These are phyloP conservation scores for Candida dajiaensis DNA, from an alignment of 805 yeast species.

Conservation along the genomic window DNA sequence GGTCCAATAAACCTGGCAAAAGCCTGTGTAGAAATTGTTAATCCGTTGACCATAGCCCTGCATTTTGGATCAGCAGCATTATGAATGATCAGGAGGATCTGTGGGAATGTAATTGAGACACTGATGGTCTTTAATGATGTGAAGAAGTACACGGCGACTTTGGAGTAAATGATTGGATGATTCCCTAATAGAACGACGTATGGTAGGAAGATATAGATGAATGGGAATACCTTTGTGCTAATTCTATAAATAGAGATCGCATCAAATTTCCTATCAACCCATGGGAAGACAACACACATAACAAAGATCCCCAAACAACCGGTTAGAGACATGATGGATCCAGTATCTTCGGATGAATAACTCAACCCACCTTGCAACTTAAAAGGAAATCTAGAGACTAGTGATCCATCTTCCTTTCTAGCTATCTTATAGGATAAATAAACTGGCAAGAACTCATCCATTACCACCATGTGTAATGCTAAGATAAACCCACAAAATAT, in stretches of 20 bases:
- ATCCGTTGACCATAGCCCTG: not conserved
- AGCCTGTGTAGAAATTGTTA: not conserved
- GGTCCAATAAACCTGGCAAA: not conserved
- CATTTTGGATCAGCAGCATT: not conserved
- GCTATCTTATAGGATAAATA: slow-evolving; percentile 15
- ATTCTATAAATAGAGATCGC: slow-evolving; percentile 38
- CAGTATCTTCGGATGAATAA: slow-evolving; percentile 40
- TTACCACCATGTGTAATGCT: not conserved
- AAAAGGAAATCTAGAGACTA: slow-evolving; percentile 40
- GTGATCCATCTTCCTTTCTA: slow-evolving; percentile 19
- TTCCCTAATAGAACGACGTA: slow-evolving; percentile 38
- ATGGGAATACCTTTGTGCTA: slow-evolving; percentile 36
- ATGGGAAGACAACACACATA: slow-evolving; percentile 46
- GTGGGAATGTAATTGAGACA: not conserved
- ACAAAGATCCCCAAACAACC: slow-evolving; percentile 48
- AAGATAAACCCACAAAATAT: not conserved
- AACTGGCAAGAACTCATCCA: not conserved
- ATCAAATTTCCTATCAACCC: slow-evolving; percentile 41
- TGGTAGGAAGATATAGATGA: slow-evolving; percentile 41
- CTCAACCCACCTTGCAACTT: slow-evolving; percentile 48
- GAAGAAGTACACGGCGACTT: slow-evolving; percentile 16
- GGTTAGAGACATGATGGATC: slow-evolving; percentile 42
- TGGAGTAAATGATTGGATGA: slow-evolving; percentile 5
- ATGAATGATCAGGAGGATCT: not conserved
- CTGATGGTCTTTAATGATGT: not conserved